These are phyloP conservation scores for Podaxis sp. DNA, from an alignment of 768 basidiomycete species.

Conservation along the genomic window DNA sequence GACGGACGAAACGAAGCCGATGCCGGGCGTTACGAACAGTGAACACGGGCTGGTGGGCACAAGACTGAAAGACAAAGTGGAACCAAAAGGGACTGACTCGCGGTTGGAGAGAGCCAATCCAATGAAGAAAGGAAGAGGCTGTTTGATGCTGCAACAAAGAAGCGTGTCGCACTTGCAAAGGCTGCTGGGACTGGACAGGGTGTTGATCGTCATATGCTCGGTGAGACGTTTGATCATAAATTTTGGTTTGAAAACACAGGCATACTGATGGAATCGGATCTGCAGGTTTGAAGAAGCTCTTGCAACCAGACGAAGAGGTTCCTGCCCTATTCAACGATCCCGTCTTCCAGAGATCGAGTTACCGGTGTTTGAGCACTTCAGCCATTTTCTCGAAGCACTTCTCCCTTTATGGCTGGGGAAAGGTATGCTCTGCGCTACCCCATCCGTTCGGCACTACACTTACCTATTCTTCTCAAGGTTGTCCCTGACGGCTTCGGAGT, in stretches of 20 bases:
- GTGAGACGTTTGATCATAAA: slow-evolving; percentile 36
- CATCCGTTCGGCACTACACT: background rate
- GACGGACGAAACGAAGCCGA: too few species aligned
- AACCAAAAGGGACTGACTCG: too few species aligned
- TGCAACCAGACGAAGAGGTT: slow-evolving; percentile 58
- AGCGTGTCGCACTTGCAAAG: slow-evolving; percentile 66
- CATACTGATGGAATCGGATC: background rate
- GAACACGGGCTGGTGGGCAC: too few species aligned
- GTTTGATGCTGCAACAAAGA: slow-evolving; percentile 61
- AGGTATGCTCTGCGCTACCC: slow-evolving; percentile 41
- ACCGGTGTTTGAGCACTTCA: slow-evolving; percentile 91
- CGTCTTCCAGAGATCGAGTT: slow-evolving; percentile 64
- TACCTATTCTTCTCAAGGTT: slow-evolving; percentile 43
- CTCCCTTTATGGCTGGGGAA: slow-evolving; percentile 90
- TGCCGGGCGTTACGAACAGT: too few species aligned
- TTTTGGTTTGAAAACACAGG: too few species aligned
- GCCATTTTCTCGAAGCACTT: slow-evolving; percentile 87
- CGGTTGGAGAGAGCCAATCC: too few species aligned
- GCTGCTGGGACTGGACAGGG: slow-evolving; percentile 68
- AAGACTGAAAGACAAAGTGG: too few species aligned
- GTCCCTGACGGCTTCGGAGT: slow-evolving; percentile 94
- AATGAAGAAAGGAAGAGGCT: slow-evolving; percentile 47
- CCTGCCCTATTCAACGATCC: slow-evolving; percentile 79
- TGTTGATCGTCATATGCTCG: slow-evolving; percentile 86
- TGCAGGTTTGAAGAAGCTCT: slow-evolving; percentile 68